A percentile compares a stretch with the other conserved stretches of the same genome.
phyloP scores from a whole-genome alignment of 148 eudicot genomes.

The Heliosperma pusillum region DNA sequence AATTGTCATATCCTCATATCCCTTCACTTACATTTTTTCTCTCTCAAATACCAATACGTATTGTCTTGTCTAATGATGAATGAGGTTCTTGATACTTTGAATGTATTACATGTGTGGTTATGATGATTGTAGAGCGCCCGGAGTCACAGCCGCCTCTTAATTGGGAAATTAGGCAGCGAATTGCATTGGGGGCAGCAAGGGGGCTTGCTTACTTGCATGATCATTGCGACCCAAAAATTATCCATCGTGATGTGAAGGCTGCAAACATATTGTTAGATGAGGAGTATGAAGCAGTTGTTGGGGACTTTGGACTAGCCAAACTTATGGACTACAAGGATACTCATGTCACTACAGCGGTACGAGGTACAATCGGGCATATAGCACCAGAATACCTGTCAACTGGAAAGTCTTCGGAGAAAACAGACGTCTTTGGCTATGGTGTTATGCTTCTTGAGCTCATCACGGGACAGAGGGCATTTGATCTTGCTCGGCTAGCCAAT shows the following conservation, averaged over 20 bases:
- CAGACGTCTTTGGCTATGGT: constrained; percentile 54
- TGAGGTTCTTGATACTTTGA: neutral
- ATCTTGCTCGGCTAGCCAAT: constrained; percentile 56
- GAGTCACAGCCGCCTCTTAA: constrained; percentile 35
- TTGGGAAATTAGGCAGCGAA: constrained; percentile 41
- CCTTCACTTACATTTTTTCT: neutral
- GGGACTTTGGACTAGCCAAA: constrained; percentile 47
- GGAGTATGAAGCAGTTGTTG: constrained; percentile 49
- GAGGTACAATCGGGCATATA: constrained; percentile 50
- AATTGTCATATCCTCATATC: neutral
- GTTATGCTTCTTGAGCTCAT: constrained; percentile 56
- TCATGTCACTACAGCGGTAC: constrained; percentile 51
- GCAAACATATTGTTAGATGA: constrained; percentile 46
- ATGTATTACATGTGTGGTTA: constrained; percentile 2
- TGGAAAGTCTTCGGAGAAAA: constrained; percentile 50
- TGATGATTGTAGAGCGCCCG: constrained; percentile 31
- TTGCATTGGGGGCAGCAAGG: constrained; percentile 43
- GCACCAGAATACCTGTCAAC: constrained; percentile 54
- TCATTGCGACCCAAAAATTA: constrained; percentile 46
- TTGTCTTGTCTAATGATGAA: neutral
- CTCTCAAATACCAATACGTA: neutral
- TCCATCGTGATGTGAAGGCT: constrained; percentile 53
- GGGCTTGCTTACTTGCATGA: constrained; percentile 51
- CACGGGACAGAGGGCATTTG: constrained; percentile 54
- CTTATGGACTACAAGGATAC: constrained; percentile 52